Base-by-base conservation (phyloP, 805 yeast genomes). In the Lipomyces sp. region DNA sequence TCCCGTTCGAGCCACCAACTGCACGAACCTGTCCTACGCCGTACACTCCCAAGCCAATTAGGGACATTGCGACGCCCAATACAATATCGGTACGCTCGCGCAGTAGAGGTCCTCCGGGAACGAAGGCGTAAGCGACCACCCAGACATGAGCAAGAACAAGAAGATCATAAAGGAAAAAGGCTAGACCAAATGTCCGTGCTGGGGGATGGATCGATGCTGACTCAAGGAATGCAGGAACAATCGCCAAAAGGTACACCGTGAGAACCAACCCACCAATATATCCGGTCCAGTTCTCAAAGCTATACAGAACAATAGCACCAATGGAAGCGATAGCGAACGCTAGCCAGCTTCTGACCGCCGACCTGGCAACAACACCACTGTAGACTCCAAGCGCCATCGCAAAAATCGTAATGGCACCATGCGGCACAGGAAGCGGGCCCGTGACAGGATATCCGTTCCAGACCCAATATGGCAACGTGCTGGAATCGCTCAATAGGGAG, bases 71-170 rank as follows among this genome's bases (percentile, higher is more conserved):
- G 7, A 80, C 68, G 4, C 83, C 83, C 55, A 92, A 77, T 2
- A 95, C 85, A 57, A 90, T 77, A 76, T 92, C 97, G 0, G 95
- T 88, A 76, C 97, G 85, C 78, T 95, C 99, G 75, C 99, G 85
- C 60, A 95, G 81, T 30, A 90, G 67, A 75, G 89, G 88, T 7
- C 99, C 99, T 67, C 91, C 93, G 10, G 99, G 99, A 57, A 95
- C 99, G 80, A 95, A 95, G 0, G 99, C 98, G 77, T 95, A 95
- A 0, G 99, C 99, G 57, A 95, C 98, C 54, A 90, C 88, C 98
- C 98, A 94, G 60, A 94, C 96, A 77, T 92, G 94, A 4, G 90
- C 96, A 68, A 95, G 81, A 33, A 88, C 82, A 48, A 90, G 75
- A 3, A 89, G 58, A 60, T 87, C 80, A 73, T 87, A 86, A 0